Evolutionary conservation across 768 basidiomycete species (phyloP).

Genomic region (Floccularia luteovirens): DNA sequence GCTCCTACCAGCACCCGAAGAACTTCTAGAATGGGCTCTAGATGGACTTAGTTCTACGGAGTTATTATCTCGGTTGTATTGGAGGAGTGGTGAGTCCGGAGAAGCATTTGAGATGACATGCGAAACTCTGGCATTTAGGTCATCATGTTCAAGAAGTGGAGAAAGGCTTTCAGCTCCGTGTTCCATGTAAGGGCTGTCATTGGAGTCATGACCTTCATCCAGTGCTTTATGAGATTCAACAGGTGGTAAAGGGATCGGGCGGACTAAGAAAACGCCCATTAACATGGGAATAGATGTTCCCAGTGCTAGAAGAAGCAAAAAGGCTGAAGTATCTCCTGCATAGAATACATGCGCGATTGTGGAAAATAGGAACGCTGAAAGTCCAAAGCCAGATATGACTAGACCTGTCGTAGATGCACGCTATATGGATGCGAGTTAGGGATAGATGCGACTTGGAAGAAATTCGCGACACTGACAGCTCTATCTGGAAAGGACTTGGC

Average conservation of each 20-base stretch:
- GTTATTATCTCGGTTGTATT: background rate
- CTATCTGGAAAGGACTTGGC: conserved; percentile 77
- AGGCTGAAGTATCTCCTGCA: conserved; percentile 71
- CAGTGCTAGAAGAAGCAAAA: conserved; percentile 66
- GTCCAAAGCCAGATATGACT: conserved; percentile 82
- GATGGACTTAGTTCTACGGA: conserved; percentile 1
- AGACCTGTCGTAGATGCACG: conserved; percentile 71
- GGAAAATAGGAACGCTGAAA: conserved; percentile 89
- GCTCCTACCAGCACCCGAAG: background rate
- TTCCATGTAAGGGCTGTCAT: background rate
- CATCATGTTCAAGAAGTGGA: conserved; percentile 5
- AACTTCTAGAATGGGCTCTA: background rate
- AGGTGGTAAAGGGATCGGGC: conserved; percentile 54
- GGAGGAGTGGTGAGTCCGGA: background rate
- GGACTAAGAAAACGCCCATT: conserved; percentile 66
- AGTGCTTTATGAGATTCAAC: background rate
- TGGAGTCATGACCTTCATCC: background rate
- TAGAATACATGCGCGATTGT: conserved; percentile 64
- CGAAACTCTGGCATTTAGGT: background rate
- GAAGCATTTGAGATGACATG: background rate
- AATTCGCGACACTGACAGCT: conserved; percentile 35
- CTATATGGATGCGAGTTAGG: conserved; percentile 24
- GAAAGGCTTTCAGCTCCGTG: background rate
- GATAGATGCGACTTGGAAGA: background rate
- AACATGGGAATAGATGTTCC: conserved; percentile 80